Evolutionary conservation across 495 filamentous ascomycete genomes (phyloP), one percentile per base, ranked within the genome.

Genomic region (Annulohypoxylon nitens): DNA sequence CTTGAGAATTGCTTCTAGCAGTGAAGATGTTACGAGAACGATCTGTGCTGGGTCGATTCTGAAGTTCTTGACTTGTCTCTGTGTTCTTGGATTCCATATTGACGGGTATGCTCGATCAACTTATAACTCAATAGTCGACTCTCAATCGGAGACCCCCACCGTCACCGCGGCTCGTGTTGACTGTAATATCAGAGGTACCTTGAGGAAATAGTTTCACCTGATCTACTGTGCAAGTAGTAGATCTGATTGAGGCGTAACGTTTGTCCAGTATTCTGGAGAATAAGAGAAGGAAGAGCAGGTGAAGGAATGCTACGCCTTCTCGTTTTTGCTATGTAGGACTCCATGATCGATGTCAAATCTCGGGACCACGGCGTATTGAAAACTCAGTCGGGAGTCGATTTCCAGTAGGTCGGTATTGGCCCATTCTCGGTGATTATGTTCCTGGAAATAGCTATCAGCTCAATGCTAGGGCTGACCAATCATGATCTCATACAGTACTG

Each of bases 401-500:
- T 59, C 67, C 14, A 67, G 59, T 45, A 68, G 23, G 3, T 25
- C 54, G 59, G 51, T 60, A 67, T 41, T 37, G 39, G 25, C 11
- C 33, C 30, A 1, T 62, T 39, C 12, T 61, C n/a, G 50, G 16
- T 55, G 61, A 65, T 69, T 60, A 71, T 68, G 34, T 45, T 11
- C 51, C 67, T 64, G 23, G 25, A 60, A 69, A 67, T 67, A 67
- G 48, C 47, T 62, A 60, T 60, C 20, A 63, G 61, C 54, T 65
- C 59, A 41, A 63, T 62, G 14, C 36, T 57, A 45, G 60, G 61
- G 55, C 61, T 62, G 69, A 53, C 73, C 73, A 75, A 73, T 75
- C 60, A 66, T 26, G 6, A 36, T 36, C n/a, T 4, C 18, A 16
- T 11, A 59, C n/a, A 1, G 18, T 16, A n/a, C n/a, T 54, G 37